Evolutionary conservation across 805 yeast genomes (phyloP), one percentile per base, ranked within the genome.

Genomic region (Ogataea salicorniae): DNA sequence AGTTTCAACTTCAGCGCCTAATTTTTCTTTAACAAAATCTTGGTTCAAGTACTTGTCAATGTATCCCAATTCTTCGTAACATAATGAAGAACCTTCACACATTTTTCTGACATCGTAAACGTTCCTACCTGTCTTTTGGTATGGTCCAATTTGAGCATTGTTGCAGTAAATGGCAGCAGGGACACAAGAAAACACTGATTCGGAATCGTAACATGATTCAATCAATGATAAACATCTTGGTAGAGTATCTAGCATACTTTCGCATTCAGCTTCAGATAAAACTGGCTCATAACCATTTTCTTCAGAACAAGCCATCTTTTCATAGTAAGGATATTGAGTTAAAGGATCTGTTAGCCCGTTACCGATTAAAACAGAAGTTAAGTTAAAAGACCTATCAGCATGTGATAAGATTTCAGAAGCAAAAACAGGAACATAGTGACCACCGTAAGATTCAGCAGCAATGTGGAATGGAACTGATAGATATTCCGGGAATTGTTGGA

Each of bases 301-400:
- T 55, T 76, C 64, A 46, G 96, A 94, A 68, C 98, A 92, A 4
- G 95, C 95, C 97, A 92, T 91, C 54, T 95, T 95, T 66, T 84
- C 80, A 63, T 88, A 90, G 66, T 82, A 81, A 49, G 77, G 77
- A 61, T 84, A 83, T 73, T 90, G 97, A 40, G 78, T 75, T 49
- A 84, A 71, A 3, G 95, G 85, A 65, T 89, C 95, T 34, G 96
- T 88, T 56, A 91, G 79, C 45, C 98, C 97, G 64, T 91, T 91
- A 52, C 98, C 98, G 60, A 91, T 91, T 63, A 92, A 62, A 17
- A 91, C 83, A 4, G 96, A 87, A 13, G 85, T 71, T 55, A 90
- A 73, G 58, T 87, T 79, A 60, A 84, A 81, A 18, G 76, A 69
- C 47, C 80, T 70, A 55, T 71, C 75, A n/a, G 73, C 74, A 53